Base-by-base conservation (phyloP, 495 filamentous ascomycete genomes). In the Aspergillus homomorphus region DNA sequence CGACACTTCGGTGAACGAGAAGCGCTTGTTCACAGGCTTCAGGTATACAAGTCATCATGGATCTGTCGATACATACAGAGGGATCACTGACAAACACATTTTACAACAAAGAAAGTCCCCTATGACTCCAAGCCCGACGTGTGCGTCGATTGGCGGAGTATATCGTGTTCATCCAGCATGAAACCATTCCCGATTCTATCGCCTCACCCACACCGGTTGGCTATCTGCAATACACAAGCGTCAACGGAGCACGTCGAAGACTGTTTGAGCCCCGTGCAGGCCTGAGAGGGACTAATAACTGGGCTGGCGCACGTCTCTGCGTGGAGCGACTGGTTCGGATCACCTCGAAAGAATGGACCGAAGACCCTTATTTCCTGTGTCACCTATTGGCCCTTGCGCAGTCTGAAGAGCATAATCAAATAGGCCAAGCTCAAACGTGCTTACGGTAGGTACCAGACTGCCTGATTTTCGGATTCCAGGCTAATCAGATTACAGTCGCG, bases 331-430 rank as follows among this genome's bases (percentile, higher is more conserved):
- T 57, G 23, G 42, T n/a, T 45, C 62, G 45, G 18, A 44, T 42
- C 10, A 63, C 53, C 16, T 62, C 60, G 28, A 41, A 55, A 21
- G 33, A 68, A 44, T 64, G 66, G 66, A 64, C 44, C 5, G 53
- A 61, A 30, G 66, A 66, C 49, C 61, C 63, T 6, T 66, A 68
- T 48, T 66, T 68, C 21, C 1, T 64, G 15, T 66, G 56, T 53
- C 18, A 45, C 42, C 56, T 68, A 30, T 42, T 68, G 51, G 48
- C 66, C 38, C 55, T 68, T 45, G 62, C 60, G n/a, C 66, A 68
- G 51, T 18, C 55, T 20, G 53, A 68, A 51, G 53, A 65, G 50
- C 53, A 33, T 22, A 23, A 30, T 21, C 48, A 16, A 20, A 48
- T 30, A 6, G 14, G 1, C 12, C 28, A 52, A 42, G 54, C 10